phyloP scores from a whole-genome alignment of 371 early-diverging fungal genomes.

The Mortierella sp. region DNA sequence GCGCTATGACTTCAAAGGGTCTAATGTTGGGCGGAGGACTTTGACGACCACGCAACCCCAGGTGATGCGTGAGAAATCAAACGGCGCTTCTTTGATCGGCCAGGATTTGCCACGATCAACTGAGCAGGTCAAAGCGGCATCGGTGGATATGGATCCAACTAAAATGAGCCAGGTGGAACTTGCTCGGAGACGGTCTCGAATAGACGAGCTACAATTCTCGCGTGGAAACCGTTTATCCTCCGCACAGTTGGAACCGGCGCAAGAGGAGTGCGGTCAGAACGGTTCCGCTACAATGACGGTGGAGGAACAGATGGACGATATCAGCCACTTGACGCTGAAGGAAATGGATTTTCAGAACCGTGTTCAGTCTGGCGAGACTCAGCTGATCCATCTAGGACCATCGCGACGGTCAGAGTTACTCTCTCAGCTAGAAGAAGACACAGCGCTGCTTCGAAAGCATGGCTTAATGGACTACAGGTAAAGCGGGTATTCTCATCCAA shows the following conservation, averaged over 20 bases:
- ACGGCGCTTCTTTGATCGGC: neutral
- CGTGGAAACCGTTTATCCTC: conserved; percentile 9
- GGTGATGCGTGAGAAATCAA: neutral
- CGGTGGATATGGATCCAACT: conserved; percentile 12
- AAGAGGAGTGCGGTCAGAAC: neutral
- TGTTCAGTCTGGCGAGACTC: conserved; percentile 51
- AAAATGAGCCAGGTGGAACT: conserved; percentile 3
- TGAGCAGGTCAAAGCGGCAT: neutral
- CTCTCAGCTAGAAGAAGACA: conserved; percentile 59
- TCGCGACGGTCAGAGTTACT: conserved; percentile 49
- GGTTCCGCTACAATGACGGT: neutral
- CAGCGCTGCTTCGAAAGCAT: conserved; percentile 58
- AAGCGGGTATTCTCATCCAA: neutral
- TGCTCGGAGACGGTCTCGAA: conserved; percentile 10
- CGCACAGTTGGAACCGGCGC: conserved; percentile 3
- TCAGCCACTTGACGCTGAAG: conserved; percentile 61
- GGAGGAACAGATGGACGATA: conserved; percentile 19
- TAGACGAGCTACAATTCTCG: neutral
- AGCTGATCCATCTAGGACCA: conserved; percentile 57
- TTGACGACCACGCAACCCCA: conserved; percentile 3
- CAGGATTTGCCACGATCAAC: neutral
- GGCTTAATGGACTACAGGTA: conserved; percentile 72
- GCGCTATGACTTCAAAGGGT: conserved; percentile 69
- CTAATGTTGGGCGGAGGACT: conserved; percentile 65
- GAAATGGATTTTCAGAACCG: conserved; percentile 67